Conservation (phyloP, 768 basidiomycete genomes). For the Pisolithus sp. region DNA sequence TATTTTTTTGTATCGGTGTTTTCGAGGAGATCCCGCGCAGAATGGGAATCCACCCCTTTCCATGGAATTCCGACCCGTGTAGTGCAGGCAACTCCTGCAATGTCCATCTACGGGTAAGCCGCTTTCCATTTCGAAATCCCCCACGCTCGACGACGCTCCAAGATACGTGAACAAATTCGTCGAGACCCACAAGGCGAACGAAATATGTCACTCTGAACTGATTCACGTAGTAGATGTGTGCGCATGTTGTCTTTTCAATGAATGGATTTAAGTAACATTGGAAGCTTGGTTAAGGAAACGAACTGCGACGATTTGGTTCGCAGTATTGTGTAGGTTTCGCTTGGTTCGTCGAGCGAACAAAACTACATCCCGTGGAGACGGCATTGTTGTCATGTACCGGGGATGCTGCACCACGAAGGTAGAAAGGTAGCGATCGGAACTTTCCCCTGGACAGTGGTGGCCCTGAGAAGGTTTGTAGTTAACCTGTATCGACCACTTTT, state of each 20-base stretch:
- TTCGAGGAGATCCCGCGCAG: not conserved
- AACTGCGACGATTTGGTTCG: not conserved
- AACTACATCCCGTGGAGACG: not conserved
- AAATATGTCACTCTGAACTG: too few species aligned
- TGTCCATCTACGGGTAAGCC: slow-evolving; percentile 2
- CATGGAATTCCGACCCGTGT: not conserved
- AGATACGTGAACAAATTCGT: not conserved
- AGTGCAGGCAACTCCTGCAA: slow-evolving; percentile 1
- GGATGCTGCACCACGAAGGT: not conserved
- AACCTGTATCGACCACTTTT: not conserved
- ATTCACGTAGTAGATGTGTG: not conserved
- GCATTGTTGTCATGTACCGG: not conserved
- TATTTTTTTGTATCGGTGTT: not conserved
- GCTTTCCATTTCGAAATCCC: not conserved
- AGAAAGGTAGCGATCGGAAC: not conserved
- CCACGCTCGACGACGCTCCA: not conserved
- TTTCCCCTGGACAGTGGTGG: not conserved
- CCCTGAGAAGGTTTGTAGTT: not conserved
- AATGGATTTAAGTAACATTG: not conserved
- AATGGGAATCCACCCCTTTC: not conserved
- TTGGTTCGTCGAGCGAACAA: not conserved
- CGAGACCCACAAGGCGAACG: too few species aligned
- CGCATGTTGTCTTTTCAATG: not conserved
- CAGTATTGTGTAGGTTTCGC: not conserved
- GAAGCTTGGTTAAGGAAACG: not conserved